Evolutionary conservation across 305 asterid genomes (phyloP), one percentile per base, ranked within the genome.

Genomic region (Solanum hybrid): DNA sequence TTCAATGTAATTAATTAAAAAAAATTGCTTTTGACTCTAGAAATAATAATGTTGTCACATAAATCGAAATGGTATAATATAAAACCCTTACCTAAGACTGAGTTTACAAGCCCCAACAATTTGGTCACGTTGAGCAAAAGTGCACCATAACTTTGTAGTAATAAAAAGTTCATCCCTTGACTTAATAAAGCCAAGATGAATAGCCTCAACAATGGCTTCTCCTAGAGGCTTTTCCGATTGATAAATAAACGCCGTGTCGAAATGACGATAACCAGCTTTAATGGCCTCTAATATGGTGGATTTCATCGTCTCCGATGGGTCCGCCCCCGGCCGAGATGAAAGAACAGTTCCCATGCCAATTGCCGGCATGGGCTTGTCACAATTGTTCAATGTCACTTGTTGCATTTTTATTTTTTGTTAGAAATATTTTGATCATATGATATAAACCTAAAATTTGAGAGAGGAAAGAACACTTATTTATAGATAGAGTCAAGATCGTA

Each of bases 121-220:
- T 88, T 94, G 95, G 78, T 83, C 83, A 0, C 89, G 95, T 1
- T 92, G 91, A 22, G 97, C 91, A 77, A 91, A 94, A 83, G 91
- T 91, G 29, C 91, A 65, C 95, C 95, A 95, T 0, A 95, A 85
- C 90, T 95, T 95, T 65, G 97, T 95, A 1, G 96, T 95, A 92
- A 95, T 88, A 89, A 95, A 95, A 89, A 95, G 93, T 13, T 95
- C 92, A 26, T 90, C 91, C 51, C 95, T 90, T 20, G 95, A 94
- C 41, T 88, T 17, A 7, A 95, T 39, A 39, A 94, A 91, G 2
- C 96, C 95, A n/a, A 92, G 91, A 10, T 70, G 85, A 6, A 91
- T 0, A 5, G 97, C 96, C 88, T 95, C 95, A 10, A 90, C 91
- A 3, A 93, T 84, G 83, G 96, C 95, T 70, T 92, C 93, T 0